phyloP scores from a whole-genome alignment of 1,139 yeast species.

The Blastobotrys arbuscula region DNA sequence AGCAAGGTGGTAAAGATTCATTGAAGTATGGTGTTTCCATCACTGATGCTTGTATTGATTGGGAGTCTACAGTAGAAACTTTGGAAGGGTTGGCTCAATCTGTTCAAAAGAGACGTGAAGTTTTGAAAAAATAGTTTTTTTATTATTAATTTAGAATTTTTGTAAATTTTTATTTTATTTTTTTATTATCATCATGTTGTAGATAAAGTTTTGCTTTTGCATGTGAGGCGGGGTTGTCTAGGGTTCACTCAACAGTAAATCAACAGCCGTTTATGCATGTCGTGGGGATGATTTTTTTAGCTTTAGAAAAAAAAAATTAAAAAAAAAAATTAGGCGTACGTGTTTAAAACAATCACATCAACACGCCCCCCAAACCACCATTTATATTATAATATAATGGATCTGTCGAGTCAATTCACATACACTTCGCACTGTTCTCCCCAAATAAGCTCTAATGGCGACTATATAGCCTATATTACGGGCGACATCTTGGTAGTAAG shows the following conservation, averaged over 20 bases:
- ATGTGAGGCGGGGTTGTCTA: no score
- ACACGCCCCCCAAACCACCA: no score
- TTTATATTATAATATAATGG: constrained; percentile 12
- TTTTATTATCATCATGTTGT: not conserved
- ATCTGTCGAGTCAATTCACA: constrained; percentile 15
- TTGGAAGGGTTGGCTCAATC: constrained; percentile 70
- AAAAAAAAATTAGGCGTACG: no score
- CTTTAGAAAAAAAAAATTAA: no score
- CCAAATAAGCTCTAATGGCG: constrained; percentile 19
- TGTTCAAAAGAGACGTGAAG: constrained; percentile 65
- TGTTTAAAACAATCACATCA: no score
- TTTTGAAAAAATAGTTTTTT: constrained; percentile 18
- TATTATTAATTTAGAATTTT: not conserved
- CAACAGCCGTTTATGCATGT: no score
- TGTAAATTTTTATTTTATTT: not conserved
- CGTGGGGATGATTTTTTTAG: no score
- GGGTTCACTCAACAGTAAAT: no score
- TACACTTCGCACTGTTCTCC: constrained; percentile 18
- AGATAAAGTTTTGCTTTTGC: no score
- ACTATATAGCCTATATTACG: constrained; percentile 22
- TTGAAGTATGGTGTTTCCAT: constrained; percentile 89
- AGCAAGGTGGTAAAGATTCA: constrained; percentile 62
- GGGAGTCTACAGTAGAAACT: constrained; percentile 76
- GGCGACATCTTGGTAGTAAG: constrained; percentile 22
- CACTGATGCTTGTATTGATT: constrained; percentile 93